Percentiles rank a stretch among this genome's conserved stretches.
Conservation (phyloP, 2,329 filamentous ascomycete genomes). For the Didymella sp. region DNA sequence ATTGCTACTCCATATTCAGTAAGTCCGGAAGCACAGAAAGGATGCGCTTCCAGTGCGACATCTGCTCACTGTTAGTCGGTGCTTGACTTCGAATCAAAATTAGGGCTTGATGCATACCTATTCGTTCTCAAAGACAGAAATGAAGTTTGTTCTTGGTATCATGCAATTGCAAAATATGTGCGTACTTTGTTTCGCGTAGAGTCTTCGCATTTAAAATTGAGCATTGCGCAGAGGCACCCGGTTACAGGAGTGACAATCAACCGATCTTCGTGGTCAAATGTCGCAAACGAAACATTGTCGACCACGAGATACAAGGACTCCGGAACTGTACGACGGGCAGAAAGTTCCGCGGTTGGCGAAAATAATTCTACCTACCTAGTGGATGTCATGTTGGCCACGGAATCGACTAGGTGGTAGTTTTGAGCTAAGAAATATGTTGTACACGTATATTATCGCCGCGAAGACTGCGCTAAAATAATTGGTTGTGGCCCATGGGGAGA, state of each 20-base stretch:
- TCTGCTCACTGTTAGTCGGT: background rate
- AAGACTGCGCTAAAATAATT: background rate
- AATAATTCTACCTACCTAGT: background rate
- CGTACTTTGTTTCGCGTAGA: background rate
- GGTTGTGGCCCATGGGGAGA: background rate
- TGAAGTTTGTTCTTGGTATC: background rate
- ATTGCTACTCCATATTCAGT: too few relatives aligned
- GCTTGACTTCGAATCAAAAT: background rate
- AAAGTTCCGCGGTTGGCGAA: background rate
- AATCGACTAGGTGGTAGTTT: background rate
- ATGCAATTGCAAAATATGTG: background rate
- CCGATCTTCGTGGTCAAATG: background rate
- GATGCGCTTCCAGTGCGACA: background rate
- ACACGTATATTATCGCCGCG: background rate
- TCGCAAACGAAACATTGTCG: background rate
- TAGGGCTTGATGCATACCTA: background rate
- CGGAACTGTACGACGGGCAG: background rate
- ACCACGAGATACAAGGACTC: background rate
- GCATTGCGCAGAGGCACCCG: background rate
- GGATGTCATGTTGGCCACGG: background rate
- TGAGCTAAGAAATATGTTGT: background rate
- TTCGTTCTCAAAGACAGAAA: conserved; percentile 6
- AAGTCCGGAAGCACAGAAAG: background rate
- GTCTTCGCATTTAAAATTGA: background rate
- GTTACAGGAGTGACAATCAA: background rate